phyloP scores from a whole-genome alignment of 2,329 filamentous ascomycete genomes.

The Neospermospora avenae region DNA sequence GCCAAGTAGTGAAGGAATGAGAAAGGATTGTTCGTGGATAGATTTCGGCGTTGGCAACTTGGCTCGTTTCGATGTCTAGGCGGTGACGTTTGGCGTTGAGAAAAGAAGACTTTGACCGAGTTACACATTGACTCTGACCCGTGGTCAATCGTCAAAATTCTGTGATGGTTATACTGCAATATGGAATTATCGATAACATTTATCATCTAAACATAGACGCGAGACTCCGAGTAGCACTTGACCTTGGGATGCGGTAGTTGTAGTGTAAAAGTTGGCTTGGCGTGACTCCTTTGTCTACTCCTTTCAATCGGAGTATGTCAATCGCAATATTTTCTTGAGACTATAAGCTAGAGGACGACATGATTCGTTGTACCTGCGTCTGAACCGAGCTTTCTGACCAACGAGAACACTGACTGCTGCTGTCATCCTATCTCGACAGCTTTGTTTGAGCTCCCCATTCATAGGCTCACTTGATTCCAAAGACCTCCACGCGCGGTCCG shows the following conservation, averaged over 20 bases:
- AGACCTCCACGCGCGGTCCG: background rate
- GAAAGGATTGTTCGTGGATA: background rate
- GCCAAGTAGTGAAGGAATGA: background rate
- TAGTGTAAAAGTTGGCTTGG: too few relatives aligned
- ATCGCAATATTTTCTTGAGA: too few relatives aligned
- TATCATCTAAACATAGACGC: too few relatives aligned
- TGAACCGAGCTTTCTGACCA: background rate
- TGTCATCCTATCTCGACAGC: background rate
- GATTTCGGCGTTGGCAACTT: constrained; percentile 3
- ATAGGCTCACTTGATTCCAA: background rate
- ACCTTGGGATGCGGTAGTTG: too few relatives aligned
- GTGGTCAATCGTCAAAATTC: too few relatives aligned
- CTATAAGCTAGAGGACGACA: too few relatives aligned
- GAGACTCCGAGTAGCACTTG: too few relatives aligned
- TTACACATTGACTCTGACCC: too few relatives aligned
- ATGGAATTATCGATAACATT: too few relatives aligned
- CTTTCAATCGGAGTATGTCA: too few relatives aligned
- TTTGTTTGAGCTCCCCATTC: background rate
- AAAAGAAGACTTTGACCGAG: background rate
- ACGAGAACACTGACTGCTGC: background rate
- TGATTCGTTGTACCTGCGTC: background rate
- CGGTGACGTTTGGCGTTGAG: background rate
- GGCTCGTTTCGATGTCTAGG: background rate
- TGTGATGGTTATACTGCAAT: too few relatives aligned
- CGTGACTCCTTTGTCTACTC: too few relatives aligned